These are phyloP conservation scores for Zygoascus tannicola DNA, from an alignment of 805 yeast species.

Conservation along the genomic window DNA sequence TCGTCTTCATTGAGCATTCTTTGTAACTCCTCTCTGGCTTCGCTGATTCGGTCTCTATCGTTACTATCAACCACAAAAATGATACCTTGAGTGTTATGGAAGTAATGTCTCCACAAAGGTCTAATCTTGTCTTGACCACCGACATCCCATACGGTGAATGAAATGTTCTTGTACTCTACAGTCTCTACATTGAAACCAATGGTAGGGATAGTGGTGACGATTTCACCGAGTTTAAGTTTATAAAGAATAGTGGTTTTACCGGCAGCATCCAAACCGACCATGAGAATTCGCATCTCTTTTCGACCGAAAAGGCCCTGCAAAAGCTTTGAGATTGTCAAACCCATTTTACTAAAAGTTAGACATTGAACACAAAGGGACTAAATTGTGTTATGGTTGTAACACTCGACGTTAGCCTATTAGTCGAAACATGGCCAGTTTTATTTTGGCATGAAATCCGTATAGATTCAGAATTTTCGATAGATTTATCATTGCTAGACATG, in stretches of 20 bases:
- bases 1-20: slow-evolving; percentile 98
- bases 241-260: slow-evolving; percentile 96
- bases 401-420: too few relatives aligned
- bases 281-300: slow-evolving; percentile 95
- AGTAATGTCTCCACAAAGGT: slow-evolving; percentile 95
- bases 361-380: too few relatives aligned
- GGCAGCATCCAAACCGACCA: slow-evolving; percentile 98
- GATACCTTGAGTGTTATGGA: slow-evolving; percentile 97
- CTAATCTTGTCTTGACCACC: slow-evolving; percentile 93
- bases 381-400: too few relatives aligned
- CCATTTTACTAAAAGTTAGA: too few relatives aligned
- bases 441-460: too few relatives aligned
- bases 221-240: slow-evolving; percentile 91
- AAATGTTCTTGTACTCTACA: slow-evolving; percentile 91
- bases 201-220: slow-evolving; percentile 93
- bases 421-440: too few relatives aligned
- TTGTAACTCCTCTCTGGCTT: slow-evolving; percentile 96
- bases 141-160: slow-evolving; percentile 88
- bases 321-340: slow-evolving; percentile 88
- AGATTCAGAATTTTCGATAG: too few relatives aligned
- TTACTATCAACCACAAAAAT: slow-evolving; percentile 96
- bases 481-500: too few relatives aligned
- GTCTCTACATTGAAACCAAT: slow-evolving; percentile 97
- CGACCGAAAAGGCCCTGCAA: slow-evolving; percentile 93
- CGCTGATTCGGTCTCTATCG: slow-evolving; percentile 95